Evolutionary conservation across 2,329 filamentous ascomycete species (phyloP).

Genomic region (Colletotrichum sp.): DNA sequence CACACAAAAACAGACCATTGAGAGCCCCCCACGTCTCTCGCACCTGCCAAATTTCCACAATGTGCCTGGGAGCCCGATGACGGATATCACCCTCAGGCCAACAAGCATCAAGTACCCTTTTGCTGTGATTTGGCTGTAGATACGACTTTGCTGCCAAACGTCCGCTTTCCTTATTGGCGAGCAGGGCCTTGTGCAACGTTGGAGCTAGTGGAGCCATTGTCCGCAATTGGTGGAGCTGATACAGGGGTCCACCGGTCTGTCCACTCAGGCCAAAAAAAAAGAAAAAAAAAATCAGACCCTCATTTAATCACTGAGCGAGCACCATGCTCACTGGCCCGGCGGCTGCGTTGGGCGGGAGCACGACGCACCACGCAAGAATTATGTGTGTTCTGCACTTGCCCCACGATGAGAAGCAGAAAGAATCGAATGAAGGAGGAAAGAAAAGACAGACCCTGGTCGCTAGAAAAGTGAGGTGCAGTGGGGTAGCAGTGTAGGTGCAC

Average conservation of each 20-base stretch:
- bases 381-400: not conserved
- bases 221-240: not conserved
- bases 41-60: not conserved
- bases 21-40: conserved; percentile 13
- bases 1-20: conserved; percentile 4
- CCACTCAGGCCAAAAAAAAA: not conserved
- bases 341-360: not conserved
- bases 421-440: not conserved
- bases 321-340: not conserved
- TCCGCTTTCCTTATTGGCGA: not conserved
- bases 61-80: not conserved
- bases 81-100: not conserved
- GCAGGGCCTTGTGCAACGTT: not conserved
- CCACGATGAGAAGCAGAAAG: conserved; percentile 2
- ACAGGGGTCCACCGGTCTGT: conserved; percentile 5
- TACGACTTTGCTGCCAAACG: not conserved
- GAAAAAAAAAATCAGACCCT: not conserved
- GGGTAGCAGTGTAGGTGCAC: not conserved
- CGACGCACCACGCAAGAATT: not conserved
- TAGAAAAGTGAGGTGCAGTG: not conserved
- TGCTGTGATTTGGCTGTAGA: not conserved
- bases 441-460: not conserved
- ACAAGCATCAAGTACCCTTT: not conserved
- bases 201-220: not conserved
- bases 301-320: conserved; percentile 23